Conservation (phyloP, 495 filamentous ascomycete genomes). For the Niebla homalea region DNA sequence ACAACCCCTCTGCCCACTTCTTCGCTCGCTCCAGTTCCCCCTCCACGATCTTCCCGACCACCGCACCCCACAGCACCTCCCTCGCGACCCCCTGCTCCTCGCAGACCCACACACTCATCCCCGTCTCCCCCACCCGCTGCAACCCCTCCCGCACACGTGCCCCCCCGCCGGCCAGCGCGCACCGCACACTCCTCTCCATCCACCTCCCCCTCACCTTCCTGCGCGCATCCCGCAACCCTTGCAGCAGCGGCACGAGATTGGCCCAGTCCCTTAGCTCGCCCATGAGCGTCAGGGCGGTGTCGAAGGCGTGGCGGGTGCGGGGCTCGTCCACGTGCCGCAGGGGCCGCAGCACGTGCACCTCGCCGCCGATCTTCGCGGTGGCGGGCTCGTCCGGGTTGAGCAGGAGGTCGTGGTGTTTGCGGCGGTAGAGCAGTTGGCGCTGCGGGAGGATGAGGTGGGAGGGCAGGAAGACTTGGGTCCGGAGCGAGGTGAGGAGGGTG, state of each 20-base stretch:
- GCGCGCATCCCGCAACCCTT: constrained; percentile 6
- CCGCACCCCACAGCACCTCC: constrained; percentile 12
- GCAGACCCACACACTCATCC: constrained; percentile 10
- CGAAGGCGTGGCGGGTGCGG: constrained; percentile 2
- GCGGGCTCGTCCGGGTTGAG: constrained; percentile 14
- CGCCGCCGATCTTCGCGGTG: constrained; percentile 10
- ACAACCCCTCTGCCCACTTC: constrained; percentile 7
- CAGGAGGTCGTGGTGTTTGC: constrained; percentile 10
- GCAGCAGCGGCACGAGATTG: constrained; percentile 10
- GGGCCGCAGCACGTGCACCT: constrained; percentile 5
- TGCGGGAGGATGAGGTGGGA: constrained; percentile 12
- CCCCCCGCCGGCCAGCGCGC: constrained; percentile 5
- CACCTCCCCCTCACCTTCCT: constrained; percentile 10
- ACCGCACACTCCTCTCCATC: constrained; percentile 15
- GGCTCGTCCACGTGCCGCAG: constrained; percentile 11
- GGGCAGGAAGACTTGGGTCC: constrained; percentile 18
- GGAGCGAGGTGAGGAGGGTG: constrained; percentile 14
- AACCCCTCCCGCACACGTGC: constrained; percentile 7
- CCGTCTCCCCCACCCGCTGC: constrained; percentile 10
- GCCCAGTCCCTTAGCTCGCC: constrained; percentile 10
- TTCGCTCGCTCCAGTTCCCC: constrained; percentile 2
- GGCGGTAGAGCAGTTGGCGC: constrained; percentile 11
- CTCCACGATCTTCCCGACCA: not conserved
- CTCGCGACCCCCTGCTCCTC: constrained; percentile 4
- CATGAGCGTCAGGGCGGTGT: constrained; percentile 8